phyloP scores from a whole-genome alignment of 805 yeast species.

The Hanseniaspora singularis region DNA sequence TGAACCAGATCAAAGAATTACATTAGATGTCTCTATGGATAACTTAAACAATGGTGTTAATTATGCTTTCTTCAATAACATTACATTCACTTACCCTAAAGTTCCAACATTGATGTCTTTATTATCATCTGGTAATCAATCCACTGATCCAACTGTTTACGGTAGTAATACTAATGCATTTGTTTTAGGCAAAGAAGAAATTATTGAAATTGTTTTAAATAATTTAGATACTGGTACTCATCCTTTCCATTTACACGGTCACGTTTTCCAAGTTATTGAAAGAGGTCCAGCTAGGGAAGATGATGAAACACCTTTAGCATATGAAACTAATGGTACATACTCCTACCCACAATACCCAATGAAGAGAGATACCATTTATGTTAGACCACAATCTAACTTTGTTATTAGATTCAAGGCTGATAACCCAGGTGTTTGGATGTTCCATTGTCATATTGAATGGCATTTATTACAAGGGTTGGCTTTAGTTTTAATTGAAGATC shows the following conservation, averaged over 20 bases:
- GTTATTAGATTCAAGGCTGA: slow-evolving; percentile 80
- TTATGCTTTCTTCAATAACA: slow-evolving; percentile 92
- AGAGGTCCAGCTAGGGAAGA: slow-evolving; percentile 53
- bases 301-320: slow-evolving; percentile 42
- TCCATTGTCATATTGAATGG: slow-evolving; percentile 99
- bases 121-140: slow-evolving; percentile 53
- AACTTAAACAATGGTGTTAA: slow-evolving; percentile 77
- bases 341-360: slow-evolving; percentile 64
- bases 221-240: slow-evolving; percentile 85
- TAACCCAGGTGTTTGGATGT: slow-evolving; percentile 97
- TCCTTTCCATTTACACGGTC: slow-evolving; percentile 96
- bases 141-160: slow-evolving; percentile 42
- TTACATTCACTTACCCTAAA: slow-evolving; percentile 65
- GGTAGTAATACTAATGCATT: slow-evolving; percentile 72
- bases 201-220: slow-evolving; percentile 72
- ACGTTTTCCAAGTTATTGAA: slow-evolving; percentile 64
- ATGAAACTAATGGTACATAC: slow-evolving; percentile 38
- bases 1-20: slow-evolving; percentile 57
- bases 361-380: slow-evolving; percentile 71
- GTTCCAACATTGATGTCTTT: slow-evolving; percentile 79
- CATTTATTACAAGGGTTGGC: slow-evolving; percentile 93
- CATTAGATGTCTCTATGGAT: slow-evolving; percentile 71
- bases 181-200: slow-evolving; percentile 44
- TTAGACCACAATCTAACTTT: slow-evolving; percentile 73
- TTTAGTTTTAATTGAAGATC: slow-evolving; percentile 70